Base-by-base conservation (phyloP, 169 alveolate genomes). In the Babesia ovis region DNA sequence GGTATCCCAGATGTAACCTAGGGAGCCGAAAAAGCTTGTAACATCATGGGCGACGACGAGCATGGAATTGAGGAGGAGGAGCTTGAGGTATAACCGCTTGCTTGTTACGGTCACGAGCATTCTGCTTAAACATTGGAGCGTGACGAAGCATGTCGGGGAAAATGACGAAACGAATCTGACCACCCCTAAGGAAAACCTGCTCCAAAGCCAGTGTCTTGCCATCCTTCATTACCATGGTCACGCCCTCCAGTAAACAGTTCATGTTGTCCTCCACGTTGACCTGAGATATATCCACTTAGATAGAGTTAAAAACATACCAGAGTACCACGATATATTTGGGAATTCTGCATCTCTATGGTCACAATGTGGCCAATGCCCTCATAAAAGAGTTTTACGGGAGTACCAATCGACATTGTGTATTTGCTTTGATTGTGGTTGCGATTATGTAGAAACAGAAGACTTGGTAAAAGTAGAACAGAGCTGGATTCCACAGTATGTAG, bases 341-440 rank as follows among this genome's bases (percentile, higher is more conserved):
- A 98, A 12, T 98, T 91, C 83, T 97, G 97, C 66, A 97, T 84
- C 91, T 98, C 99, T 29, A 95, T 95, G 18, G 99, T 97, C 35
- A 98, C 96, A 23, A 97, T 96, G 84, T 98, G 99, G 82, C 98
- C 98, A 67, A 95, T 97, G 56, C 99, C 99, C 60, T 98, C 99
- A 84, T 97, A 97, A 66, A 97, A 90, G 29, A 98, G 95, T 83
- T 98, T 98, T 20, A 98, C 92, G 20, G 99, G 99, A 37, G 94
- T 95, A 42, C 99, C 98, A 31, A 97, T 94, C 51, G 95, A 70
- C 98, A 95, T 95, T 69, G 3, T 72, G 34, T 9, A 39, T 39
- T 8, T 14, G 46, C 1, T 50, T 6, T 23, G 23, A 12, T 14
- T 39, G 14, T n/a, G n/a, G n/a, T n/a, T n/a, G n/a, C n/a, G n/a